Conservation (phyloP, 2,329 filamentous ascomycete species). For the Metarhizium album region DNA sequence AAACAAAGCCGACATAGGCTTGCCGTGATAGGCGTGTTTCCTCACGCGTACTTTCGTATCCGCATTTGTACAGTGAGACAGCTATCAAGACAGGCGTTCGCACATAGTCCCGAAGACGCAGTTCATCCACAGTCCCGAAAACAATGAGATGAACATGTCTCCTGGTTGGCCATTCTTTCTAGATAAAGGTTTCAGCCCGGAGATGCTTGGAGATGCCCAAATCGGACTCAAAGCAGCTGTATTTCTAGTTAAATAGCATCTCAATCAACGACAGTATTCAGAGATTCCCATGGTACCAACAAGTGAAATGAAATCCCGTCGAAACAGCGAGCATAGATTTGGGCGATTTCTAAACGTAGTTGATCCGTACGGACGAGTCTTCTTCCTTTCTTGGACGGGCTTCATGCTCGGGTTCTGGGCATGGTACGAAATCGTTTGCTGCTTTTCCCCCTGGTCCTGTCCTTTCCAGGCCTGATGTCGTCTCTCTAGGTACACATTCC, state of each 20-base stretch:
- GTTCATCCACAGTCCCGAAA: neutral
- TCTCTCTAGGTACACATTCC: constrained; percentile 63
- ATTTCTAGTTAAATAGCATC: neutral
- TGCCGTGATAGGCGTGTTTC: neutral
- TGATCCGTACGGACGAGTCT: constrained; percentile 73
- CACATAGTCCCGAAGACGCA: neutral
- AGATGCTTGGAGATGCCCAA: constrained; percentile 8
- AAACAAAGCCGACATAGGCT: neutral
- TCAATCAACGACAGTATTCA: neutral
- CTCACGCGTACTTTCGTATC: neutral
- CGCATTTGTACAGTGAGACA: too few species aligned
- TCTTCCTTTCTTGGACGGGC: constrained; percentile 81
- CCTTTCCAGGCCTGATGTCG: neutral
- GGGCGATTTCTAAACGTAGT: constrained; percentile 68
- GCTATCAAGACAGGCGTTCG: too few species aligned
- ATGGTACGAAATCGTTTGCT: constrained; percentile 36
- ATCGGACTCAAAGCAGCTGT: neutral
- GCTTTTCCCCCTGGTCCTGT: neutral
- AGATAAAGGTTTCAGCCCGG: neutral
- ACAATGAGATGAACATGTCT: neutral
- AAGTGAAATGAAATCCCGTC: too few species aligned
- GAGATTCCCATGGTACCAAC: neutral
- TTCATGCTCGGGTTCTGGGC: constrained; percentile 86
- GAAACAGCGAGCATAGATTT: too few species aligned
- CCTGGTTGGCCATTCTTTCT: neutral